Conservation (phyloP, 2,329 filamentous ascomycete species). For the Claviceps citrina region DNA sequence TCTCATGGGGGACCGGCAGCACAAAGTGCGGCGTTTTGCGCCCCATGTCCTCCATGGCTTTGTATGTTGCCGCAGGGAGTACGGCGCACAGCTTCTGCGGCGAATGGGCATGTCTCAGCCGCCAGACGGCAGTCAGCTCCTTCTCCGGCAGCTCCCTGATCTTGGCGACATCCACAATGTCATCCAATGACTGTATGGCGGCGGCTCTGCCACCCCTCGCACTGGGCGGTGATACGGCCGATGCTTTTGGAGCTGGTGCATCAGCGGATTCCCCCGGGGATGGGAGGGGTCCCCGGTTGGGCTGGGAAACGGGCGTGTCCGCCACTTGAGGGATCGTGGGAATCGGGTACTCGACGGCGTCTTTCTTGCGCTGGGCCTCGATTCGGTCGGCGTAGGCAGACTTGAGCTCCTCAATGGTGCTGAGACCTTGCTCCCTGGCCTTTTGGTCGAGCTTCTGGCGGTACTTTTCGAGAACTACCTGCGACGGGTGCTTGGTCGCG, state of each 20-base stretch:
- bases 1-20: slow-evolving; percentile 60
- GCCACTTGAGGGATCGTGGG: slow-evolving; percentile 21
- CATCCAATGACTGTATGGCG: slow-evolving; percentile 31
- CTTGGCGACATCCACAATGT: slow-evolving; percentile 64
- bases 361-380: slow-evolving; percentile 49
- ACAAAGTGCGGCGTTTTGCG: slow-evolving; percentile 74
- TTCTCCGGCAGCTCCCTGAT: slow-evolving; percentile 54
- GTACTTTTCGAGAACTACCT: slow-evolving; percentile 69
- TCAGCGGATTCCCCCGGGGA: slow-evolving; percentile 10
- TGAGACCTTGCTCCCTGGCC: slow-evolving; percentile 55
- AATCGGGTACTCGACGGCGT: slow-evolving; percentile 35
- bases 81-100: slow-evolving; percentile 68
- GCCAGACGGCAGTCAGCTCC: slow-evolving; percentile 82
- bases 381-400: slow-evolving; percentile 79
- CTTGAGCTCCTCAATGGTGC: slow-evolving; percentile 60
- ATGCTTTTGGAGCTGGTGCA: slow-evolving; percentile 11
- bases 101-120: slow-evolving; percentile 64
- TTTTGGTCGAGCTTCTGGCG: slow-evolving; percentile 70
- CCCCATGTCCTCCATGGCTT: slow-evolving; percentile 54
- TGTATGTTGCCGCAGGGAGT: slow-evolving; percentile 60
- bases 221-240: neutral
- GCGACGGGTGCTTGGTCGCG: slow-evolving; percentile 56
- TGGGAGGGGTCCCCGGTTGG: slow-evolving; percentile 18
- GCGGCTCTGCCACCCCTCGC: slow-evolving; percentile 7
- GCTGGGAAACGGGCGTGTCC: slow-evolving; percentile 21